A percentile compares a stretch with the other conserved stretches of the same genome.
These are phyloP conservation scores for Chlorencoelia australis DNA, from an alignment of 2,329 filamentous ascomycete species.

Conservation along the genomic window DNA sequence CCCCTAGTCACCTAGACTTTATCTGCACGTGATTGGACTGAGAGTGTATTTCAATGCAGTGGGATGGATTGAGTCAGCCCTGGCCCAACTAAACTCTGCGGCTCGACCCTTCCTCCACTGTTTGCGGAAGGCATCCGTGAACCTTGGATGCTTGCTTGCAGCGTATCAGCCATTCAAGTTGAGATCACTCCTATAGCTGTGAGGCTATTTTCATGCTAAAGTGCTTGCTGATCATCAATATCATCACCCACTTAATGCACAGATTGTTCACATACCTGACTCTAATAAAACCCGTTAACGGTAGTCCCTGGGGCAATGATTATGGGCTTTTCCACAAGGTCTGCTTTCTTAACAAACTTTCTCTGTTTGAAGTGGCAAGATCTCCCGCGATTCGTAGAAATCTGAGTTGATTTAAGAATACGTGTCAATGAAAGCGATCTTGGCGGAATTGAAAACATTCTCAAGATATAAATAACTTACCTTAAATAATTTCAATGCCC, in stretches of 20 bases:
- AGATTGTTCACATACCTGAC: constrained; percentile 2
- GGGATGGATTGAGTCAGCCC: not conserved
- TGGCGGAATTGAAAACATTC: not conserved
- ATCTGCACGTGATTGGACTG: not conserved
- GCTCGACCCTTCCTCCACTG: not conserved
- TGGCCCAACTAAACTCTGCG: not conserved
- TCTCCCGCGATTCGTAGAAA: constrained; percentile 4
- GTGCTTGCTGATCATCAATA: constrained; percentile 1
- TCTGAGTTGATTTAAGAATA: constrained; percentile 1
- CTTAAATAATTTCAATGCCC: constrained; percentile 3
- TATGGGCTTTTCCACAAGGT: not conserved
- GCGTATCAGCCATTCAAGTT: not conserved
- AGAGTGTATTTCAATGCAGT: not conserved
- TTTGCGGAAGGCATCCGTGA: not conserved
- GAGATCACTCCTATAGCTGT: constrained; percentile 2
- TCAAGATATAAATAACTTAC: constrained; percentile 3
- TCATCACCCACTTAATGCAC: not conserved
- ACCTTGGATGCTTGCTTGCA: not conserved
- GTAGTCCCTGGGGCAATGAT: constrained; percentile 1
- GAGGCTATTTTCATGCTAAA: constrained; percentile 1
- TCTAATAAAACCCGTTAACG: constrained; percentile 1
- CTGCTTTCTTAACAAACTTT: not conserved
- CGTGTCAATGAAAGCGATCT: constrained; percentile 1
- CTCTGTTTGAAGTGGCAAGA: constrained; percentile 1
- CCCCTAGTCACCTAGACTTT: not conserved